phyloP scores from a whole-genome alignment of 495 filamentous ascomycete genomes.

The Podospora anserina region DNA sequence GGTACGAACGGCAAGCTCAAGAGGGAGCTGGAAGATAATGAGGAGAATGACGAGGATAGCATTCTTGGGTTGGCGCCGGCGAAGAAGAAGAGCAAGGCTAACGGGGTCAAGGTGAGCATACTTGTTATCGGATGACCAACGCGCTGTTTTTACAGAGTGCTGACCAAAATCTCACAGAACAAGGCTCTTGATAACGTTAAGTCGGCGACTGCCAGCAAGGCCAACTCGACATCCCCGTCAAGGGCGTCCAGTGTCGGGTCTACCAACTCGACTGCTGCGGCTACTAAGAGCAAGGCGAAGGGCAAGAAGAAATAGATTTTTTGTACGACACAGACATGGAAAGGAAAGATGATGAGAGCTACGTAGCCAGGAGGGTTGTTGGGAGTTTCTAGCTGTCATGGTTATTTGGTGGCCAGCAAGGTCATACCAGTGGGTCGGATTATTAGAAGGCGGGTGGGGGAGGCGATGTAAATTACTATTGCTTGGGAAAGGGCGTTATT shows the following conservation, averaged over 20 bases:
- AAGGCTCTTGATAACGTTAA: slow-evolving; percentile 62
- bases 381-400: background rate
- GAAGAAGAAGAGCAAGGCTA: slow-evolving; percentile 86
- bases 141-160: slow-evolving; percentile 2
- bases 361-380: background rate
- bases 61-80: slow-evolving; percentile 69
- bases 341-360: background rate
- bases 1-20: slow-evolving; percentile 70
- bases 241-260: slow-evolving; percentile 54
- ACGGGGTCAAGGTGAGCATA: slow-evolving; percentile 61
- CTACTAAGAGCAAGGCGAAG: slow-evolving; percentile 47
- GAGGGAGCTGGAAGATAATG: slow-evolving; percentile 61
- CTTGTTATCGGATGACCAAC: background rate
- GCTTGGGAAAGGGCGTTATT: background rate
- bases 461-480: background rate
- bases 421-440: background rate
- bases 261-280: slow-evolving; percentile 42
- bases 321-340: background rate
- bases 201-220: slow-evolving; percentile 50
- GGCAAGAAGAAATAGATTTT: slow-evolving; percentile 53
- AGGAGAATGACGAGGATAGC: slow-evolving; percentile 80
- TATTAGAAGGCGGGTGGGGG: background rate
- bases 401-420: background rate
- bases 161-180: slow-evolving; percentile 46
- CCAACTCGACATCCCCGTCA: slow-evolving; percentile 54